Percentiles rank a stretch among this genome's conserved stretches.
Evolutionary conservation across 768 basidiomycete species (phyloP).

Genomic region (Auriscalpium orientale): DNA sequence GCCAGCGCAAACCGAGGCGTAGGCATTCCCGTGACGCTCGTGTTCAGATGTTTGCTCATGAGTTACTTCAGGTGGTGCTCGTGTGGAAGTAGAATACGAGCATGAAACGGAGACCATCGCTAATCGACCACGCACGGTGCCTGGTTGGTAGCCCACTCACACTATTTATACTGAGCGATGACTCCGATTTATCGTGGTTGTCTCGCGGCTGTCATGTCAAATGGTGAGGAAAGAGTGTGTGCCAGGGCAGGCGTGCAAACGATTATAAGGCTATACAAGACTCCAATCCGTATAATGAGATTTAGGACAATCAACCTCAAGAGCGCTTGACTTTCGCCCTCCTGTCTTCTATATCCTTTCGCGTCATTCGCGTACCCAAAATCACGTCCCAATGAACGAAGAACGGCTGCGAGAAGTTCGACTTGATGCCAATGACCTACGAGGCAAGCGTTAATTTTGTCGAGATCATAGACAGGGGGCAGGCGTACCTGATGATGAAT

Average conservation of each 20-base stretch:
- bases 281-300: no score
- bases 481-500: constrained; percentile 90
- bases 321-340: constrained; percentile 4
- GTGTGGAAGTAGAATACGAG: constrained; percentile 96
- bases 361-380: constrained; percentile 78
- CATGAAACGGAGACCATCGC: constrained; percentile 47
- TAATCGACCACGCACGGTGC: not conserved
- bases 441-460: not conserved
- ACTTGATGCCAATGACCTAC: constrained; percentile 80
- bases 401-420: constrained; percentile 93
- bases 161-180: not conserved
- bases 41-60: not conserved
- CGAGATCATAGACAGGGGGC: not conserved
- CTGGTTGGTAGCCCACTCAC: not conserved
- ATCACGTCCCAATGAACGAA: constrained; percentile 91
- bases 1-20: constrained; percentile 28
- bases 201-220: no score
- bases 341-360: constrained; percentile 53
- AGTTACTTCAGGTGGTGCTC: constrained; percentile 49
- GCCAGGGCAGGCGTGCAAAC: no score
- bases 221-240: no score
- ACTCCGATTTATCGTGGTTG: no score
- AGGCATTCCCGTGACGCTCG: not conserved
- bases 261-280: not conserved
- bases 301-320: not conserved